A percentile compares a stretch with the other conserved stretches of the same genome.
Evolutionary conservation across 2,329 filamentous ascomycete genomes (phyloP).

Genomic region (Talaromyces sp.): DNA sequence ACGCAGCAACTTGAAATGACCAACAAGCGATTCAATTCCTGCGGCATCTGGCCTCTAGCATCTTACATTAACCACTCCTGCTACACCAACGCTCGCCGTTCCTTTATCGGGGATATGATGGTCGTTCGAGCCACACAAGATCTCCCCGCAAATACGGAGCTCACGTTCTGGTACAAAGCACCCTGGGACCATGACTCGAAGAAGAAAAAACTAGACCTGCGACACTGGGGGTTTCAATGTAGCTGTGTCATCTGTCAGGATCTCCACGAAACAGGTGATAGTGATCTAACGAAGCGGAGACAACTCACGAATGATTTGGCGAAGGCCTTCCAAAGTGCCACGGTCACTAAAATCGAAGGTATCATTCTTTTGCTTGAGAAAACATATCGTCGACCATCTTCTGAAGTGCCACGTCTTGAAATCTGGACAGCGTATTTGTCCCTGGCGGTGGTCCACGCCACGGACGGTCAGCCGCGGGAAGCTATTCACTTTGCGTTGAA

Average conservation of each 20-base stretch:
- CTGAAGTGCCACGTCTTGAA: slow-evolving; percentile 23
- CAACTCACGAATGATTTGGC: slow-evolving; percentile 7
- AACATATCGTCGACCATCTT: slow-evolving; percentile 22
- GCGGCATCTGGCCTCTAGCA: slow-evolving; percentile 43
- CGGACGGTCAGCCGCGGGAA: slow-evolving; percentile 12
- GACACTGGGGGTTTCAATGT: slow-evolving; percentile 25
- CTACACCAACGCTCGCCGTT: slow-evolving; percentile 41
- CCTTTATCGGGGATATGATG: slow-evolving; percentile 53
- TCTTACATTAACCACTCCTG: slow-evolving; percentile 54
- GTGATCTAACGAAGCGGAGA: slow-evolving; percentile 16
- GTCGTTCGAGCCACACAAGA: slow-evolving; percentile 46
- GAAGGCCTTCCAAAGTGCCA: slow-evolving; percentile 2
- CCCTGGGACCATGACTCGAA: slow-evolving; percentile 15
- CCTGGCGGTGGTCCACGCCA: slow-evolving; percentile 19
- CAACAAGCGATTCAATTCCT: no score
- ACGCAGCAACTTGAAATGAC: no score
- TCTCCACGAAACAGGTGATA: background rate
- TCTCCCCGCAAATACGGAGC: slow-evolving; percentile 43
- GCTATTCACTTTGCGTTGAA: slow-evolving; percentile 21
- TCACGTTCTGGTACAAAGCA: slow-evolving; percentile 39
- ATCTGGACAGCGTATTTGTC: slow-evolving; percentile 17
- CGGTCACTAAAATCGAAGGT: slow-evolving; percentile 15
- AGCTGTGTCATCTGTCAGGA: slow-evolving; percentile 23
- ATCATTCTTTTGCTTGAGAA: slow-evolving; percentile 16
- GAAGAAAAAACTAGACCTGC: background rate